Evolutionary conservation across 2,329 filamentous ascomycete genomes (phyloP), one percentile per base, ranked within the genome.

Genomic region (Botryotinia globosa): DNA sequence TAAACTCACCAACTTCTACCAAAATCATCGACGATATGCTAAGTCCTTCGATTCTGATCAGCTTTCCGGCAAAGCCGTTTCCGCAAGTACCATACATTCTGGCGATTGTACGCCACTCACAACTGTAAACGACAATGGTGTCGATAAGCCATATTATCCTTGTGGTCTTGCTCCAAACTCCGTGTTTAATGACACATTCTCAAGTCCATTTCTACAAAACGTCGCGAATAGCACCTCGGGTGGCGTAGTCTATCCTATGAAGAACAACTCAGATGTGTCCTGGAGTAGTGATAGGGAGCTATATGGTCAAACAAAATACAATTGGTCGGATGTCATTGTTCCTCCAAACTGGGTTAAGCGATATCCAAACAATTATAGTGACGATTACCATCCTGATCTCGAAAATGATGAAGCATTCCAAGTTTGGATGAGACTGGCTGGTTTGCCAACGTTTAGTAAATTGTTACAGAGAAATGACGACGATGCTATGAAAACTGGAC

Each of bases 351-450:
- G 96, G 96, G 81, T 83, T 29, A 79, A 86, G 20, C 87, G 89
- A 73, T 97, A 91, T 77, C 91, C 90, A 10, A 81, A 91, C 54
- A 88, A 87, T 74, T 97, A 97, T 80, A 90, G 87, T 4, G 81
- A 85, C 0, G 83, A 87, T 0, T 86, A 87, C 69, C 88, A 87
- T 2, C 90, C 94, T 0, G 83, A 96, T 77, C 82, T 98, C 29
- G 87, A 91, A 75, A 83, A 89, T 0, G 91, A 94, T 83, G 92
- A 97, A 81, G 89, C 90, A 61, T 97, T 99, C 82, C 94, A 98
- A 83, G 94, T 98, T 34, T 99, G 96, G 96, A 99, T 99, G 96
- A 90, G 96, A 78, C 97, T 97, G 2, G 96, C 96, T 37, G 96
- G 95, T 73, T 84, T 98, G 78, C 96, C 96, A 1, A 92, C 91